These are phyloP conservation scores for Candida khao-thaluensis DNA, from an alignment of 805 yeast genomes.

Conservation along the genomic window DNA sequence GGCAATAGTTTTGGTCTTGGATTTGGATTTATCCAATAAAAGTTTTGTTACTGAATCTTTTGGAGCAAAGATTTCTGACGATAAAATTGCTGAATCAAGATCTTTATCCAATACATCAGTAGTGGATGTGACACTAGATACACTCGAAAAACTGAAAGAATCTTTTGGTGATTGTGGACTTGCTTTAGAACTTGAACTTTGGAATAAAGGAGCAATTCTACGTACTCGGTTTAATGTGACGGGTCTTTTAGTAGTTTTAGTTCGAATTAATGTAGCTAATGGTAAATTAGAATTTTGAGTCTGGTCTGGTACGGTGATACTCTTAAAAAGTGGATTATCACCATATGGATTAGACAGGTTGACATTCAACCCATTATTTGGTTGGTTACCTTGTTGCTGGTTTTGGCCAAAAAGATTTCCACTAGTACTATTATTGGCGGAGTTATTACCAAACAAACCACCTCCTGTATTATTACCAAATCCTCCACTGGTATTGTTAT, in stretches of 20 bases:
- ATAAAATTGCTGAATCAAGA: conserved; percentile 66
- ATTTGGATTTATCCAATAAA: conserved; percentile 47
- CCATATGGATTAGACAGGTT: conserved; percentile 69
- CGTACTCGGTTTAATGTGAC: conserved; percentile 60
- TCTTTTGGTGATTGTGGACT: conserved; percentile 1
- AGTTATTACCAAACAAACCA: conserved; percentile 44
- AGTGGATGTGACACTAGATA: conserved; percentile 13
- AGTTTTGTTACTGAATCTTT: conserved; percentile 53
- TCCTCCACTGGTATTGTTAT: conserved; percentile 20
- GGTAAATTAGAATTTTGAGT: conserved; percentile 20
- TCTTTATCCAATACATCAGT: conserved; percentile 34
- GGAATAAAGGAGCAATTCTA: conserved; percentile 56
- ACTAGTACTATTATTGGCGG: conserved; percentile 15
- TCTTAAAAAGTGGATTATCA: conserved; percentile 63
- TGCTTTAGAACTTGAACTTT: neutral
- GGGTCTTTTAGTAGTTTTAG: conserved; percentile 47
- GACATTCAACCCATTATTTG: conserved; percentile 25
- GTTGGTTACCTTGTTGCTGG: conserved; percentile 20
- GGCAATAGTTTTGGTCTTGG: neutral
- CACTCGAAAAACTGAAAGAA: neutral
- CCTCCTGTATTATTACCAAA: conserved; percentile 18
- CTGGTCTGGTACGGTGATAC: conserved; percentile 31
- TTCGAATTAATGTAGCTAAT: conserved; percentile 26
- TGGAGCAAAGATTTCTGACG: conserved; percentile 72
- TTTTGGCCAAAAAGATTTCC: conserved; percentile 23